A percentile compares a stretch with the other conserved stretches of the same genome.
Conservation (phyloP, 192 early-diverging fungal genomes). For the Borealophlyctis nickersoniae region DNA sequence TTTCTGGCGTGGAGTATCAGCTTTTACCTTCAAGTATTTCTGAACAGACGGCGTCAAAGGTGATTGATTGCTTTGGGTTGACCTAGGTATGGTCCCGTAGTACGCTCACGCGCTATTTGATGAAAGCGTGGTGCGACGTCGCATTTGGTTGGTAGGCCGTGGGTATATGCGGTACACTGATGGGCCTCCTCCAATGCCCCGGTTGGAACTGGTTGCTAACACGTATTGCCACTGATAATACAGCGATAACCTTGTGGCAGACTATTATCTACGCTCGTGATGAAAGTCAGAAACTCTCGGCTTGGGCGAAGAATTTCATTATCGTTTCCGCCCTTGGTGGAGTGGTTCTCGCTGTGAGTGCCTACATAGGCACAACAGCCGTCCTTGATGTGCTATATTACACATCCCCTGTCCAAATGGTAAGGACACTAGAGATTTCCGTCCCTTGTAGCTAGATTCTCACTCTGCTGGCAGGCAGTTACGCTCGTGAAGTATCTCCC, state of each 20-base stretch:
- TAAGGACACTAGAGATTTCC: too few relatives aligned
- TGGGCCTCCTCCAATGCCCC: too few relatives aligned
- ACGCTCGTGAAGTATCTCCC: slow-evolving; percentile 68
- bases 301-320: slow-evolving; percentile 37
- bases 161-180: slow-evolving; percentile 84
- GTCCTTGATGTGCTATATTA: slow-evolving; percentile 70
- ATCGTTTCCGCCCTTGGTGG: slow-evolving; percentile 30
- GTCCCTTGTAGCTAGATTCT: too few relatives aligned
- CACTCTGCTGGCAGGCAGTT: too few relatives aligned
- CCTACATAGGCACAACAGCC: slow-evolving; percentile 15
- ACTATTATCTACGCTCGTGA: slow-evolving; percentile 16
- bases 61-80: slow-evolving; percentile 27
- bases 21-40: slow-evolving; percentile 83
- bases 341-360: slow-evolving; percentile 23
- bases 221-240: too few relatives aligned
- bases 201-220: too few relatives aligned
- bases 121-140: slow-evolving; percentile 85
- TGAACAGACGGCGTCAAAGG: slow-evolving; percentile 75
- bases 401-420: slow-evolving; percentile 75
- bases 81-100: too few relatives aligned
- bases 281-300: slow-evolving; percentile 43
- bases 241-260: slow-evolving; percentile 28
- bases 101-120: too few relatives aligned
- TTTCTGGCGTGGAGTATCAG: slow-evolving; percentile 82
- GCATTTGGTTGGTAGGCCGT: slow-evolving; percentile 76